Conservation (phyloP, 2,329 filamentous ascomycete genomes). For the Pestalotiopsis sp. region DNA sequence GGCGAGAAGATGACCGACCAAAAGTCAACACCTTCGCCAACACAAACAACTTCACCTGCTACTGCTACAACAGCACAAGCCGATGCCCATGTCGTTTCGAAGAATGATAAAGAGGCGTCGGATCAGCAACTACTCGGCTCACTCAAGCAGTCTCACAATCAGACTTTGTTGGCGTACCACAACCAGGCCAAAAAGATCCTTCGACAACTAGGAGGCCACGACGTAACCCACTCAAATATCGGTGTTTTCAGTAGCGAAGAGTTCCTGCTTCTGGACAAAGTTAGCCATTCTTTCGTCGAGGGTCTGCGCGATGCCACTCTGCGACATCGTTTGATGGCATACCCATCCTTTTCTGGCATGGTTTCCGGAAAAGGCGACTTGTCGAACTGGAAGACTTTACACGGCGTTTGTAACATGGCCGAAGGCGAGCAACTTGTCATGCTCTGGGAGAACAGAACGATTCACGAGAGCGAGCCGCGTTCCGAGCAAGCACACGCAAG, state of each 20-base stretch:
- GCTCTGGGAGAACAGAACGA: constrained; percentile 41
- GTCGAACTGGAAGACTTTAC: constrained; percentile 48
- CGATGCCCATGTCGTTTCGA: constrained; percentile 19
- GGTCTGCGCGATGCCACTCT: constrained; percentile 54
- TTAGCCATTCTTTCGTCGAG: constrained; percentile 56
- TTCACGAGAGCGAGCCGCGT: constrained; percentile 37
- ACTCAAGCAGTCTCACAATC: constrained; percentile 45
- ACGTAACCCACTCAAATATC: constrained; percentile 51
- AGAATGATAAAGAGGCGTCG: not conserved
- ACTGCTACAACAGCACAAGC: not conserved
- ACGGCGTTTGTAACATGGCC: constrained; percentile 54
- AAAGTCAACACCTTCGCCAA: not conserved
- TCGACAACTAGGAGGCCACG: constrained; percentile 50
- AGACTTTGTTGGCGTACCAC: constrained; percentile 50
- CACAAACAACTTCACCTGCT: not conserved
- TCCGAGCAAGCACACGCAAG: constrained; percentile 39
- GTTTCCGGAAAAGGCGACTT: constrained; percentile 38
- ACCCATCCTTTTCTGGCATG: constrained; percentile 49
- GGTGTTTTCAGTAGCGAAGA: constrained; percentile 46
- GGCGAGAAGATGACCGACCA: not conserved
- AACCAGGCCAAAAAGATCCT: constrained; percentile 51
- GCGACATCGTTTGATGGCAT: constrained; percentile 45
- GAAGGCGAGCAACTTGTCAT: constrained; percentile 60
- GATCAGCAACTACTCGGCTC: constrained; percentile 18
- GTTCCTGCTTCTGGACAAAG: constrained; percentile 50